Percentiles rank a stretch among this genome's conserved stretches.
Evolutionary conservation across 1,139 yeast genomes (phyloP).

Genomic region (Nakaseomyces uthaithaninus): DNA sequence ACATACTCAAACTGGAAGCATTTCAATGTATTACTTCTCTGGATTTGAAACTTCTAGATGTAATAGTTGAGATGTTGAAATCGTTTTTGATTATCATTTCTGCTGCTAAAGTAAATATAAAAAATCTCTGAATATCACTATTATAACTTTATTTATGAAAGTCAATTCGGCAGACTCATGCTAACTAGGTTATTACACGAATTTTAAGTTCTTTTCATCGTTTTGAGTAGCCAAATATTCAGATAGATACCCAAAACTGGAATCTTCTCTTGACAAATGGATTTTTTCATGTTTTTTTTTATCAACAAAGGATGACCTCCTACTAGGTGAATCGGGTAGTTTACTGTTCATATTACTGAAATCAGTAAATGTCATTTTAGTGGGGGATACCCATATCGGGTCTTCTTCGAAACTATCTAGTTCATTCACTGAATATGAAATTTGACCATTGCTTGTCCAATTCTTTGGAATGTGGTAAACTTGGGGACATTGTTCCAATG

Average conservation of each 20-base stretch:
- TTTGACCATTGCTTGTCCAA: background rate
- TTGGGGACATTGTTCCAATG: conserved; percentile 1
- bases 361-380: conserved; percentile 25
- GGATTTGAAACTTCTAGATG: too few relatives aligned
- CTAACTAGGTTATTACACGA: too few relatives aligned
- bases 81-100: too few relatives aligned
- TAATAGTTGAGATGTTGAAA: too few relatives aligned
- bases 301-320: background rate
- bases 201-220: background rate
- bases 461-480: conserved; percentile 1
- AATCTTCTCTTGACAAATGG: conserved; percentile 5
- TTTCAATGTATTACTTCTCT: too few relatives aligned
- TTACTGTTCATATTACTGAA: conserved; percentile 11
- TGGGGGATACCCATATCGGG: conserved; percentile 32
- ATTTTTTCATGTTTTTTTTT: background rate
- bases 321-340: background rate
- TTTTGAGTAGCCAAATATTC: conserved; percentile 13
- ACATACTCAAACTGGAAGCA: too few relatives aligned
- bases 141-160: too few relatives aligned
- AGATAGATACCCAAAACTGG: conserved; percentile 27
- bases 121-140: too few relatives aligned
- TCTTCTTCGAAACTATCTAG: conserved; percentile 18
- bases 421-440: background rate
- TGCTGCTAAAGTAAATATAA: too few relatives aligned
- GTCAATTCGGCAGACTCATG: too few relatives aligned